Base-by-base conservation (phyloP, 257 asterid species). In the Fraxinus pennsylvanica region DNA sequence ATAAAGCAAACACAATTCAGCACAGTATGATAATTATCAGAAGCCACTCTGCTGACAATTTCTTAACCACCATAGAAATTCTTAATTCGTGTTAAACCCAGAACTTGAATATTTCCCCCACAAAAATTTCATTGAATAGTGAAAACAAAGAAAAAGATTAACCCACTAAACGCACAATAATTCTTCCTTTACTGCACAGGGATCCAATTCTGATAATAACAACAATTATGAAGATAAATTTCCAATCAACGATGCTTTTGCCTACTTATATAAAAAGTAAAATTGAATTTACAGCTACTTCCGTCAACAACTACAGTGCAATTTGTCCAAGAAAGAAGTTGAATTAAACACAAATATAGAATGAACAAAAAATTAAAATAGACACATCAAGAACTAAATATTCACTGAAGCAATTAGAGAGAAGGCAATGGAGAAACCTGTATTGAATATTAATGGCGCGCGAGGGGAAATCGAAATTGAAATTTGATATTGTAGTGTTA, bases 251-350 rank as follows among this genome's bases (percentile, higher is more conserved):
- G 38, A 32, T 22, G 33, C 8, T 63, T 10, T 25, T 25, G 32
- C 69, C 69, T 22, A 25, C 33, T 59, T 9, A 10, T 5, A 12
- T 1, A n/a, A 2, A 2, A 25, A 73, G 13, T 15, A 57, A 15
- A 33, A 59, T 22, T 10, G 1, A 29, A 47, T 2, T 17, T 17
- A 74, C 2, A 15, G 68, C 72, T 7, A 43, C 59, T 59, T 19
- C 43, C 9, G 8, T 22, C 39, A 43, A 39, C 61, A 45, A 41
- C 32, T 25, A 27, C 30, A 8, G 47, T 15, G 74, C 74, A 45
- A 76, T 43, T 69, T 41, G 6, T 65, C 66, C 30, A 76, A 39
- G 50, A 76, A 45, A 74, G 3, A 61, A 61, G 25, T 61, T 61
- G 9, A 61, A 63, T 27, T 63, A 63, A 63, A 63, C 68, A 63